Evolutionary conservation across 805 yeast genomes (phyloP).

Genomic region (Barnettozyma salicaria): DNA sequence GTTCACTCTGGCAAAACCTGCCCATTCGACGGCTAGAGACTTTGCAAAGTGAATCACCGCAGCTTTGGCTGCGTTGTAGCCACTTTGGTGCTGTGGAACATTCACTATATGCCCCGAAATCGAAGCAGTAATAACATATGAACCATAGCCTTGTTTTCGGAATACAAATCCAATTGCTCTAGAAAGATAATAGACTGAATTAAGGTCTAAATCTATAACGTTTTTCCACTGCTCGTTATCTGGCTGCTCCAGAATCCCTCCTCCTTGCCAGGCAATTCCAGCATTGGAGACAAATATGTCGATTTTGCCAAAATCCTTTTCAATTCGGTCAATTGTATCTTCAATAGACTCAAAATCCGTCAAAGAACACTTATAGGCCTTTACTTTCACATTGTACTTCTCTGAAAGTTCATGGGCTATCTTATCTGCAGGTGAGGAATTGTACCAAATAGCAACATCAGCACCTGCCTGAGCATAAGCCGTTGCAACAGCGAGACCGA

Average conservation of each 20-base stretch:
- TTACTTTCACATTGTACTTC: slow-evolving; percentile 56
- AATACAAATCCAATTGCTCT: slow-evolving; percentile 69
- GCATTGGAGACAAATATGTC: slow-evolving; percentile 89
- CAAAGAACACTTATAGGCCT: slow-evolving; percentile 43
- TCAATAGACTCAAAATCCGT: slow-evolving; percentile 28
- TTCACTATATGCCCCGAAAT: slow-evolving; percentile 88
- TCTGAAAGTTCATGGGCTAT: slow-evolving; percentile 48
- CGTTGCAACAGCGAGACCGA: slow-evolving; percentile 76
- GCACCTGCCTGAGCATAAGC: slow-evolving; percentile 90
- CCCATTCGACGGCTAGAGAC: slow-evolving; percentile 84
- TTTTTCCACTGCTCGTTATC: slow-evolving; percentile 56
- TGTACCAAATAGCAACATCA: slow-evolving; percentile 51
- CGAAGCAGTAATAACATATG: slow-evolving; percentile 79
- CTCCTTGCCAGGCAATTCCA: slow-evolving; percentile 77
- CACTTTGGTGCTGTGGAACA: slow-evolving; percentile 81
- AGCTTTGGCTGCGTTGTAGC: slow-evolving; percentile 85
- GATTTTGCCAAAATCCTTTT: slow-evolving; percentile 62
- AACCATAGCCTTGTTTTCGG: slow-evolving; percentile 69
- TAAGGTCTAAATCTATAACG: slow-evolving; percentile 69
- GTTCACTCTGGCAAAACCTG: slow-evolving; percentile 77
- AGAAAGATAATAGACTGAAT: slow-evolving; percentile 77
- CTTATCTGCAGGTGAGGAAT: slow-evolving; percentile 25
- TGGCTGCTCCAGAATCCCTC: slow-evolving; percentile 44
- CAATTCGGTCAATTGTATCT: slow-evolving; percentile 33
- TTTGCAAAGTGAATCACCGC: slow-evolving; percentile 70